Evolutionary conservation across 306 rosid species (phyloP).

Genomic region (Gillenia trifoliata): DNA sequence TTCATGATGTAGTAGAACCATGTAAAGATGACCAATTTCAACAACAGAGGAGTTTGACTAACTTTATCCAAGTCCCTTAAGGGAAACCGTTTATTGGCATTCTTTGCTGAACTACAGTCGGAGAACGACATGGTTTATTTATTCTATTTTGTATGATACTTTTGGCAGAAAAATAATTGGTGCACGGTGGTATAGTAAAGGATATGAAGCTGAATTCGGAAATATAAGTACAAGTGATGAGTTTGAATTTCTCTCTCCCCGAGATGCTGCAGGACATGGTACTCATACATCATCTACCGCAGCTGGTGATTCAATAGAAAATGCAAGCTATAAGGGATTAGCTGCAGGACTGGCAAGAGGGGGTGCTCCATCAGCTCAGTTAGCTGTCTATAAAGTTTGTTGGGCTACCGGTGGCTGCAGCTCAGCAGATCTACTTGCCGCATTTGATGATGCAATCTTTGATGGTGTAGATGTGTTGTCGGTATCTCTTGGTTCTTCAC

Average conservation of each 20-base stretch:
- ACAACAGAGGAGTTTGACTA: neutral
- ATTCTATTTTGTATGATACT: neutral
- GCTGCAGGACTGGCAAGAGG: conserved; percentile 59
- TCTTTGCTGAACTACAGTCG: neutral
- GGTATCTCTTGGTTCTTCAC: conserved; percentile 45
- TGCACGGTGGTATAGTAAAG: conserved; percentile 63
- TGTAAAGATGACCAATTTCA: neutral
- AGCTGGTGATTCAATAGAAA: conserved; percentile 39
- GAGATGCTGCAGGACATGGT: conserved; percentile 59
- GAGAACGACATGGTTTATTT: neutral
- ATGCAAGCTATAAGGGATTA: conserved; percentile 44
- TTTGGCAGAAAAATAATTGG: conserved; percentile 58
- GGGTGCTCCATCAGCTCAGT: conserved; percentile 56
- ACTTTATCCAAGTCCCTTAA: neutral
- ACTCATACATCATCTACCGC: conserved; percentile 67
- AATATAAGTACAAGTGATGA: conserved; percentile 33
- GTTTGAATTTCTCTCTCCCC: conserved; percentile 42
- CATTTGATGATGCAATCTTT: conserved; percentile 56
- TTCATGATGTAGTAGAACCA: neutral
- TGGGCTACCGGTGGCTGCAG: conserved; percentile 56
- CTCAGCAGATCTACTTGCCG: conserved; percentile 59
- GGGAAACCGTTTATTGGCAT: neutral
- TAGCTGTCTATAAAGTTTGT: conserved; percentile 57
- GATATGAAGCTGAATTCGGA: conserved; percentile 64
- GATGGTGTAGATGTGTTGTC: conserved; percentile 58